Conservation (phyloP, 257 asterid species). For the Marsdenia floribunda region DNA sequence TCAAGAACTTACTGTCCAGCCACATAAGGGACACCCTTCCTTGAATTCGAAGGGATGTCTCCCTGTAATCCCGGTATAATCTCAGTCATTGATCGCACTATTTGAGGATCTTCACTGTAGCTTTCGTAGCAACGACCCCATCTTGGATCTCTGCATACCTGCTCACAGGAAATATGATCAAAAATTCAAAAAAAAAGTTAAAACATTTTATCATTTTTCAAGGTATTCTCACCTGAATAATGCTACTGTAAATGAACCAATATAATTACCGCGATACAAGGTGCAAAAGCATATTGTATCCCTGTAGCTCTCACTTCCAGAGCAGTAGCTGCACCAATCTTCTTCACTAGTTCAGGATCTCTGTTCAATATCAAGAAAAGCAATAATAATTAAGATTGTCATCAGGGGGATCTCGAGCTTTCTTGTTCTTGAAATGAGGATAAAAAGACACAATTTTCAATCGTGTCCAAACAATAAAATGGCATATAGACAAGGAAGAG, state of each 20-base stretch:
- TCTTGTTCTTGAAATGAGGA: neutral
- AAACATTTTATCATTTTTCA: neutral
- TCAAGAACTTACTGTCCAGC: slow-evolving; percentile 54
- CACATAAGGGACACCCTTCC: slow-evolving; percentile 58
- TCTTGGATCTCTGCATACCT: slow-evolving; percentile 88
- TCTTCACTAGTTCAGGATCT: slow-evolving; percentile 52
- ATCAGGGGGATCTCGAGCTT: too few species aligned
- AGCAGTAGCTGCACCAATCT: slow-evolving; percentile 70
- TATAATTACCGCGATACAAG: slow-evolving; percentile 60
- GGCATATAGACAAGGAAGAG: too few species aligned
- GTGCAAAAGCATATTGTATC: slow-evolving; percentile 57
- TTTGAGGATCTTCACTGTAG: slow-evolving; percentile 57
- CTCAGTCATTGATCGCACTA: slow-evolving; percentile 71
- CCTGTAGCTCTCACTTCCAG: slow-evolving; percentile 73
- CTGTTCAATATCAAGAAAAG: slow-evolving; percentile 23
- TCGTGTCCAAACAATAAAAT: neutral
- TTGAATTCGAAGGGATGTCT: slow-evolving; percentile 38
- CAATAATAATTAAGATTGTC: too few species aligned
- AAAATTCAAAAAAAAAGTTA: neutral
- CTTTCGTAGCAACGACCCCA: slow-evolving; percentile 91
- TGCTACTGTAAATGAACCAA: neutral
- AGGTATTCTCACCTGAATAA: neutral
- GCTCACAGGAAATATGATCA: neutral
- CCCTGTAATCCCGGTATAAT: slow-evolving; percentile 74
- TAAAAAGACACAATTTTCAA: neutral